Evolutionary conservation across 2,329 filamentous ascomycete species (phyloP), one percentile per base, ranked within the genome.

Genomic region (Talaromyces sp.): DNA sequence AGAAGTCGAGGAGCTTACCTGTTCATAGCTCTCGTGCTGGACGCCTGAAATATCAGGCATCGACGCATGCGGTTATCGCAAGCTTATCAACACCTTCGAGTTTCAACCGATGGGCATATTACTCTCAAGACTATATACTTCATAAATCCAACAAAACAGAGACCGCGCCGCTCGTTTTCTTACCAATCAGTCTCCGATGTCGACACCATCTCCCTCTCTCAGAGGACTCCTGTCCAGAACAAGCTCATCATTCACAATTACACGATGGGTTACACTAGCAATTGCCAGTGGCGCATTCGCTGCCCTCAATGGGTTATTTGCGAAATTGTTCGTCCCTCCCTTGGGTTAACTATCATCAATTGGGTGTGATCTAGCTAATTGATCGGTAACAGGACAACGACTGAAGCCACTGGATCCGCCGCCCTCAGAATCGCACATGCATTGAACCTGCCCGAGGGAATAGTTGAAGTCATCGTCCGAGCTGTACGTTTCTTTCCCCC

Each of bases 261-360:
- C 59, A n/a, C 48, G 51, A 46, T 80, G 78, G 78, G 75, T 86
- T 46, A 65, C 82, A 61, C 77, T 85, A 58, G 84, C 84, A 48
- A 71, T 86, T 36, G 77, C 81, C n/a, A 84, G 81, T 63, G 84
- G 84, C 57, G 77, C 79, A 40, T 87, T 84, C 67, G 84, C 84
- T 17, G 83, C 84, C 10, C 75, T 84, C 65, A 87, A 87, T 63
- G 84, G 84, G 53, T 79, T 86, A n/a, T 87, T 87, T 69, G 84
- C 84, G 10, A 87, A 87, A 71, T 75, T 87, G 81, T 84, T 75
- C 40, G 71, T 67, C 40, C 19, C 10, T n/a, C 21, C n/a, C 1
- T 21, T 35, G 13, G 21, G 3, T 7, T 28, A 13, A 15, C 1
- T 17, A 15, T 40, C 22, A 40, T 50, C n/a, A 51, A n/a, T n/a